These are phyloP conservation scores for Kwoniella mangroviensis DNA, from an alignment of 768 basidiomycete species.

Conservation along the genomic window DNA sequence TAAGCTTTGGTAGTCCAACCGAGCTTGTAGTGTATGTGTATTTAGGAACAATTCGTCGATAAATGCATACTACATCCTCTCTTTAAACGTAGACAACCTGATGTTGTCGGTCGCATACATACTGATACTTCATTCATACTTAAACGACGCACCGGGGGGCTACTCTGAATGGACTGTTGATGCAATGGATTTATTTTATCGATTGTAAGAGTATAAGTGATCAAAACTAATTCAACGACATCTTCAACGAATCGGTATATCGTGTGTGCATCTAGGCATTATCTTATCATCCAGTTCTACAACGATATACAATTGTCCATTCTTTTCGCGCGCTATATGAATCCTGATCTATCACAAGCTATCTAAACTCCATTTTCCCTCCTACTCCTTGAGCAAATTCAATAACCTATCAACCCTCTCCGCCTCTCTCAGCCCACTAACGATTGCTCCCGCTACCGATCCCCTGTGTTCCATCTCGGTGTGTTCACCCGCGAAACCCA, in stretches of 20 bases:
- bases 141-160: neutral
- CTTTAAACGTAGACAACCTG: neutral
- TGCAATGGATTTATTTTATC: no score
- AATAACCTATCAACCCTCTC: conserved; percentile 52
- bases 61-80: neutral
- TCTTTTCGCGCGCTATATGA: no score
- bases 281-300: neutral
- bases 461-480: conserved; percentile 60
- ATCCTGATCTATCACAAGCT: neutral
- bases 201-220: no score
- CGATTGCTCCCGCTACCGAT: conserved; percentile 57
- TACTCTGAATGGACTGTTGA: no score
- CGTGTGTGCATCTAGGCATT: no score
- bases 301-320: no score
- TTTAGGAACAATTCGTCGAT: neutral
- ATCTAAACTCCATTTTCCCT: neutral
- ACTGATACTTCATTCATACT: neutral
- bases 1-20: conserved; percentile 21
- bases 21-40: conserved; percentile 3
- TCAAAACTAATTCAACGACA: no score
- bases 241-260: no score
- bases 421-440: conserved; percentile 59
- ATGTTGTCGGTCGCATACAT: neutral
- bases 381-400: conserved; percentile 20
- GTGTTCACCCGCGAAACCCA: conserved; percentile 61